Base-by-base conservation (phyloP, 2,329 filamentous ascomycete species). In the Ophiosphaerella narmari region DNA sequence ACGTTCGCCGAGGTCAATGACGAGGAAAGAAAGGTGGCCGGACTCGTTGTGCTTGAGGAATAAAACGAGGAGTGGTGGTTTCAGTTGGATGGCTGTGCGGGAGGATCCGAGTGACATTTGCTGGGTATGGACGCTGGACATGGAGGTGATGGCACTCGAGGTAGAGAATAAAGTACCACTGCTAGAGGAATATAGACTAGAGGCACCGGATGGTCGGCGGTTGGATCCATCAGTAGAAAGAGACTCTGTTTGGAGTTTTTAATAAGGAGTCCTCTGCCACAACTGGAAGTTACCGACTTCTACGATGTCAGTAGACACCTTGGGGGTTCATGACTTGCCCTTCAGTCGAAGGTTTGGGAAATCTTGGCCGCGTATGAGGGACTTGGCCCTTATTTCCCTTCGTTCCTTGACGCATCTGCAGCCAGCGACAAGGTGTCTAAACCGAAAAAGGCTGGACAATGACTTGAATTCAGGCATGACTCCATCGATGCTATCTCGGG, bases 391-490 rank as follows among this genome's bases (percentile, higher is more conserved):
- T 13, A 48, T 32, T 7, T 12, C 32, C 18, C 23, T 46, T 40
- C 43, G 45, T 37, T 46, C 37, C 29, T 43, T 50, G 32, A 41
- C 47, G 16, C 38, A 53, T 14, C 31, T 46, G 34, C 48, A 56
- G 24, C 54, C 54, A 31, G 54, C 54, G 7, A 56, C 24, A 3
- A 50, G 37, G 29, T 56, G 50, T 29, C 54, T 50, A 9, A 56
- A 32, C 3, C 36, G 31, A 1, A 44, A 37, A 2, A 56, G 18
- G 14, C 54, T 43, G 5, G n/a, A 33, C 32, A 24, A 34, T 12
- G 35, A 49, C n/a, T 46, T 48, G 32, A 53, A 48, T 13, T 53
- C 50, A n/a, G 45, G 44, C 4, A 39, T 39, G 11, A 48, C 16
- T 2, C 43, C 43, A 39, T 50, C 54, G 21, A 45, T 48, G 7